Base-by-base conservation (phyloP, 495 filamentous ascomycete genomes). In the Viridothelium virens region DNA sequence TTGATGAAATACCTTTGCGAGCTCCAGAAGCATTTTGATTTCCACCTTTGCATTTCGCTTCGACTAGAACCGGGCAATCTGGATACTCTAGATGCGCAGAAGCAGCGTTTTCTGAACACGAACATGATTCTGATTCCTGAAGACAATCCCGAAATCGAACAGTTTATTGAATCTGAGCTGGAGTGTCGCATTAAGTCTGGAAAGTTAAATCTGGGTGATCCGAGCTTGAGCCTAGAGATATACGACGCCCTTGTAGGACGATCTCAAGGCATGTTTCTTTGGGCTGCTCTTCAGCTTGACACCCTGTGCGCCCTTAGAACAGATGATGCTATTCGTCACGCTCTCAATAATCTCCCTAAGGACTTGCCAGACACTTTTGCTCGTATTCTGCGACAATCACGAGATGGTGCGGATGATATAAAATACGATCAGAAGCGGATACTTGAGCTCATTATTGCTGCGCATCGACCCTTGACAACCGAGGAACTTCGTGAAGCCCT, bases 201-300 rank as follows among this genome's bases (percentile, higher is more conserved):
- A 46, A 46, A 46, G 41, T 16, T 46, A 46, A 46, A 9, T 1
- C 7, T 46, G 1, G 14, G 41, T 0, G 1, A 46, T 9, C 41
- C 77, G 25, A n/a, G n/a, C 12, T 62, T 80, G 10, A 75, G 78
- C 46, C 53, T 77, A 41, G 76, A 78, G 39, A 77, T 79, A 63
- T 63, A 69, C 41, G 70, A 75, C 64, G 70, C 70, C 65, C 73
- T 79, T 18, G 16, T 74, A 36, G 44, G 70, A 61, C 71, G 74
- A 41, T 69, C 71, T n/a, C 70, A 77, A 70, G 77, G 72, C 36
- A 80, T 82, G 77, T 81, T 82, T 64, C 77, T 80, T 41, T 82
- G 79, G 79, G 79, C 78, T 14, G 74, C 71, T 64, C 73, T 81
- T 46, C 78, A 82, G 67, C 77, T 81, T 63, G 69, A 78, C 37